phyloP scores from a whole-genome alignment of 371 early-diverging fungal species.

The Lichtheimia ornata region DNA sequence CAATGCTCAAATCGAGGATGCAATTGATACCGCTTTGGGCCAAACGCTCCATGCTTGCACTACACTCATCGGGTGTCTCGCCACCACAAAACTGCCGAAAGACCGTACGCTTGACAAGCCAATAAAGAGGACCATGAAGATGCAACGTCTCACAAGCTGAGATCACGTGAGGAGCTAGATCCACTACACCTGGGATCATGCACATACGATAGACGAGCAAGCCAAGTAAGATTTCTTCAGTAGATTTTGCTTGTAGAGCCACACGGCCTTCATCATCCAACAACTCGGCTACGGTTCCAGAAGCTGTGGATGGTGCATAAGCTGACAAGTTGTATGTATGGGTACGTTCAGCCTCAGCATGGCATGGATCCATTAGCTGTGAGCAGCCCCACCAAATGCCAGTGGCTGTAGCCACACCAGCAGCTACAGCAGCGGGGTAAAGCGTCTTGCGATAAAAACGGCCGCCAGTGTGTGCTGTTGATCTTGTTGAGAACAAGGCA shows the following conservation, averaged over 20 bases:
- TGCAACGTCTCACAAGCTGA: constrained; percentile 58
- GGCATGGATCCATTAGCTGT: too few relatives aligned
- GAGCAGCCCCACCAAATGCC: too few relatives aligned
- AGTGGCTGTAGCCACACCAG: too few relatives aligned
- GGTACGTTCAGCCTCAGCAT: too few relatives aligned
- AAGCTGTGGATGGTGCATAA: too few relatives aligned
- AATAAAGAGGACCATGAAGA: constrained; percentile 60
- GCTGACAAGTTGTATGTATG: too few relatives aligned
- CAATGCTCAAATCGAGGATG: constrained; percentile 88
- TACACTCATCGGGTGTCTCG: constrained; percentile 84
- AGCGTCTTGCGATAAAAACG: too few relatives aligned
- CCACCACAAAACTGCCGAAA: constrained; percentile 95
- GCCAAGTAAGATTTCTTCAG: constrained; percentile 27
- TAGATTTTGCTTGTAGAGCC: constrained; percentile 53
- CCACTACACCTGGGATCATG: constrained; percentile 32
- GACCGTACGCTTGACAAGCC: constrained; percentile 80
- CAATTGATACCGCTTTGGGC: constrained; percentile 76
- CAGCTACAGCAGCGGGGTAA: too few relatives aligned
- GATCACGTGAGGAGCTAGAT: constrained; percentile 44
- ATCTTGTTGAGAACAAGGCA: too few relatives aligned
- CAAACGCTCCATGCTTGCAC: constrained; percentile 79
- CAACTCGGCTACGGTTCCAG: constrained; percentile 23
- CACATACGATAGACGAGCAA: constrained; percentile 35
- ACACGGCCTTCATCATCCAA: constrained; percentile 41
- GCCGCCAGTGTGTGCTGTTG: too few relatives aligned